Percentiles rank a stretch among this genome's conserved stretches.
phyloP scores from a whole-genome alignment of 768 basidiomycete species.

The Collybia sordida region DNA sequence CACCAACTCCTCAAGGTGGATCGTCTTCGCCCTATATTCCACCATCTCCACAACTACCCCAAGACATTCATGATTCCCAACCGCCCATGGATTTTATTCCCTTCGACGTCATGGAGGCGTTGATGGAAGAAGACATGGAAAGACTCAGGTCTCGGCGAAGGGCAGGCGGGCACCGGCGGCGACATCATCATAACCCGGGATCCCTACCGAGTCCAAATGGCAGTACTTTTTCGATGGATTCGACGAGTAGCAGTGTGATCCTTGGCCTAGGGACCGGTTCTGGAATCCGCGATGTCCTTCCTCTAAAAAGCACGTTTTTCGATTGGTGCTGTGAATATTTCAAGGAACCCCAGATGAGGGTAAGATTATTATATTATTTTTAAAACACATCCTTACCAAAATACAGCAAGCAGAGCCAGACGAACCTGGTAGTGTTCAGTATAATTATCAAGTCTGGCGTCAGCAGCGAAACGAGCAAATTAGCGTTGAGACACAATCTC shows the following conservation, averaged over 20 bases:
- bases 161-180: constrained; percentile 36
- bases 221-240: constrained; percentile 78
- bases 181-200: constrained; percentile 40
- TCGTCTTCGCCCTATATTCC: constrained; percentile 15
- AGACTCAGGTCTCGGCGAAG: constrained; percentile 72
- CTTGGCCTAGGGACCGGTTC: constrained; percentile 78
- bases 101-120: constrained; percentile 80
- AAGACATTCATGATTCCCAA: constrained; percentile 28
- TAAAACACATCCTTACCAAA: constrained; percentile 8
- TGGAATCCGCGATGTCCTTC: constrained; percentile 82
- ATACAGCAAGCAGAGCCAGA: constrained; percentile 88
- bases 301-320: constrained; percentile 88
- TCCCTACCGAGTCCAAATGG: constrained; percentile 67
- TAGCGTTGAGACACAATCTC: constrained; percentile 62
- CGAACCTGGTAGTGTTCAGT: constrained; percentile 91
- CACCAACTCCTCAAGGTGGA: constrained; percentile 38
- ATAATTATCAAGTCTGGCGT: constrained; percentile 95
- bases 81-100: constrained; percentile 58
- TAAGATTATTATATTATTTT: constrained; percentile 32
- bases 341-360: constrained; percentile 98
- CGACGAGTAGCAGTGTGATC: constrained; percentile 63
- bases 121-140: constrained; percentile 96
- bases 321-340: constrained; percentile 99
- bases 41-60: constrained; percentile 22
- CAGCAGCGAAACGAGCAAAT: constrained; percentile 87